A percentile compares a stretch with the other conserved stretches of the same genome.
Evolutionary conservation across 371 early-diverging fungal genomes (phyloP).

Genomic region (Blastocladiella emersonii): DNA sequence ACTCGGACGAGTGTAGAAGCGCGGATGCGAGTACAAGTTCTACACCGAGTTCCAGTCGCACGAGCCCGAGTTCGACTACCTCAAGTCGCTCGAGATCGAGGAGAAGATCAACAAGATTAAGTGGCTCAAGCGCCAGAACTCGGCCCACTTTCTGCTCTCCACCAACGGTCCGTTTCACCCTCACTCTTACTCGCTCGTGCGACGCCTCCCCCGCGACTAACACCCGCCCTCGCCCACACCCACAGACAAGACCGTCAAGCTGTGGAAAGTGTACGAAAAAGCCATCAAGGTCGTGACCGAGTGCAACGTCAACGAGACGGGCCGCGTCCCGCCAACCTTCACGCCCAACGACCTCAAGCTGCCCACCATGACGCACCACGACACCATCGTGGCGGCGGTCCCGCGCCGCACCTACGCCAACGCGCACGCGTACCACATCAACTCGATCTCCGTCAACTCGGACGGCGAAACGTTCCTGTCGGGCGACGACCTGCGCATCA

Average conservation of each 20-base stretch:
- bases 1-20: slow-evolving; percentile 49
- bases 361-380: slow-evolving; percentile 80
- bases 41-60: slow-evolving; percentile 98
- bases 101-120: slow-evolving; percentile 99
- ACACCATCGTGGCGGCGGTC: slow-evolving; percentile 85
- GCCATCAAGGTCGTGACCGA: slow-evolving; percentile 83
- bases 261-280: slow-evolving; percentile 98
- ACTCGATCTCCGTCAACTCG: slow-evolving; percentile 95
- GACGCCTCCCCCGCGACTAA: not conserved
- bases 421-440: slow-evolving; percentile 98
- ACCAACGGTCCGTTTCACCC: slow-evolving; percentile 65
- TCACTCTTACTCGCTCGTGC: no score
- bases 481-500: slow-evolving; percentile 96
- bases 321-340: slow-evolving; percentile 29
- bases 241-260: slow-evolving; percentile 94
- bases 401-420: slow-evolving; percentile 92
- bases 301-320: slow-evolving; percentile 55
- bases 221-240: not conserved
- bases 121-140: slow-evolving; percentile 87
- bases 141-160: slow-evolving; percentile 89
- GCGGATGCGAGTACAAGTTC: slow-evolving; percentile 97
- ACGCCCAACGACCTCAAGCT: slow-evolving; percentile 40
- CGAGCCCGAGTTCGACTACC: slow-evolving; percentile 98
- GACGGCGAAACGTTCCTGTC: slow-evolving; percentile 94
- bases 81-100: slow-evolving; percentile 97